These are phyloP conservation scores for Penicillium verhagenii DNA, from an alignment of 495 filamentous ascomycete species.

Conservation along the genomic window DNA sequence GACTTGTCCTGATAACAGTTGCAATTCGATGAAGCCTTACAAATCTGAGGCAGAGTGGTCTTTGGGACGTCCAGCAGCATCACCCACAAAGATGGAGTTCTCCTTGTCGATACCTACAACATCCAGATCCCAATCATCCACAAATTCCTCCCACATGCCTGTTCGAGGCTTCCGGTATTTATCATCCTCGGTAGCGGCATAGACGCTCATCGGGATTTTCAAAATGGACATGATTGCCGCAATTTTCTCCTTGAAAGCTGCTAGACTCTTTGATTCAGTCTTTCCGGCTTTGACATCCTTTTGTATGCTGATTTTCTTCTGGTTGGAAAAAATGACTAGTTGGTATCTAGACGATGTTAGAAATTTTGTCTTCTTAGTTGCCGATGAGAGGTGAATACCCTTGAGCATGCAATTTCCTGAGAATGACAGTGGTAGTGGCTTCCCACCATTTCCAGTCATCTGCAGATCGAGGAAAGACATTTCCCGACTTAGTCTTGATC, in stretches of 20 bases:
- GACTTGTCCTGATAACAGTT: background rate
- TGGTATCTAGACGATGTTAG: conserved; percentile 55
- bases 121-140: conserved; percentile 69
- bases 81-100: conserved; percentile 81
- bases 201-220: conserved; percentile 74
- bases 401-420: conserved; percentile 66
- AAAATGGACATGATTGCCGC: conserved; percentile 66
- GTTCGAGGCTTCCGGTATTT: conserved; percentile 79
- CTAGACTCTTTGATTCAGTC: conserved; percentile 59
- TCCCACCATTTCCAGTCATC: conserved; percentile 98
- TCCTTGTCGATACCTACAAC: conserved; percentile 62
- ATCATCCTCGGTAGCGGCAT: conserved; percentile 81
- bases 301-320: conserved; percentile 74
- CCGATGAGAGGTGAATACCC: conserved; percentile 52
- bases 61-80: conserved; percentile 68
- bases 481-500: conserved; percentile 76
- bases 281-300: conserved; percentile 69
- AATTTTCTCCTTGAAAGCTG: conserved; percentile 77
- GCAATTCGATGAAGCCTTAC: conserved; percentile 30
- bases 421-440: conserved; percentile 57
- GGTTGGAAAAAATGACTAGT: conserved; percentile 83
- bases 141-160: conserved; percentile 87
- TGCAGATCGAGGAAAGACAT: conserved; percentile 65
- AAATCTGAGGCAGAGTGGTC: conserved; percentile 82
- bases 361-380: background rate